A percentile compares a stretch with the other conserved stretches of the same genome.
Conservation (phyloP, 805 yeast species). For the Jamesozyma piceae region DNA sequence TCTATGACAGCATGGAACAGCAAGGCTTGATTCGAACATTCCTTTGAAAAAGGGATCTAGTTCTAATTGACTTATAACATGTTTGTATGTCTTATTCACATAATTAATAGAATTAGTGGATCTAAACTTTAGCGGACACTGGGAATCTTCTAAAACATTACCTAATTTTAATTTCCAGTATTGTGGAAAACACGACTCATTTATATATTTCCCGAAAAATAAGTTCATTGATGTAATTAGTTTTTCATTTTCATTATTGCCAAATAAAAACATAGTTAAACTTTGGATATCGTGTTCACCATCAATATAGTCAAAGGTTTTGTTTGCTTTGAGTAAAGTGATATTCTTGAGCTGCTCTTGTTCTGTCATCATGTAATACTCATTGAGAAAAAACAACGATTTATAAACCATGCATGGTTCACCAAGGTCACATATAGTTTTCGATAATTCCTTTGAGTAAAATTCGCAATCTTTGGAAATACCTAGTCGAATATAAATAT, state of each 20-base stretch:
- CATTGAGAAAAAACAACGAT: constrained; percentile 11
- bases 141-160: constrained; percentile 6
- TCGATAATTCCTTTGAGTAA: constrained; percentile 42
- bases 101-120: constrained; percentile 26
- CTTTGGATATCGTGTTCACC: constrained; percentile 21
- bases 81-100: constrained; percentile 24
- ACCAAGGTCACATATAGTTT: constrained; percentile 27
- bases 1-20: constrained; percentile 29
- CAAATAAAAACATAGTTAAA: constrained; percentile 13
- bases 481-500: constrained; percentile 40
- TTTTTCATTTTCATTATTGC: constrained; percentile 16
- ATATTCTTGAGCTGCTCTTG: constrained; percentile 7
- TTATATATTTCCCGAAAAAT: constrained; percentile 10
- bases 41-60: constrained; percentile 42
- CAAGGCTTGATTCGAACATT: constrained; percentile 41
- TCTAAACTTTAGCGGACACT: constrained; percentile 12
- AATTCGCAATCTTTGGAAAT: constrained; percentile 49
- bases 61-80: constrained; percentile 28
- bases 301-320: constrained; percentile 20
- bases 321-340: constrained; percentile 13
- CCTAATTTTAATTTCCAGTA: constrained; percentile 23
- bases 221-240: constrained; percentile 13
- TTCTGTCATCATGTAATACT: constrained; percentile 18
- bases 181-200: constrained; percentile 9
- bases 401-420: constrained; percentile 23